Conservation (phyloP, 2,329 filamentous ascomycete species). For the Colletotrichum cereale region DNA sequence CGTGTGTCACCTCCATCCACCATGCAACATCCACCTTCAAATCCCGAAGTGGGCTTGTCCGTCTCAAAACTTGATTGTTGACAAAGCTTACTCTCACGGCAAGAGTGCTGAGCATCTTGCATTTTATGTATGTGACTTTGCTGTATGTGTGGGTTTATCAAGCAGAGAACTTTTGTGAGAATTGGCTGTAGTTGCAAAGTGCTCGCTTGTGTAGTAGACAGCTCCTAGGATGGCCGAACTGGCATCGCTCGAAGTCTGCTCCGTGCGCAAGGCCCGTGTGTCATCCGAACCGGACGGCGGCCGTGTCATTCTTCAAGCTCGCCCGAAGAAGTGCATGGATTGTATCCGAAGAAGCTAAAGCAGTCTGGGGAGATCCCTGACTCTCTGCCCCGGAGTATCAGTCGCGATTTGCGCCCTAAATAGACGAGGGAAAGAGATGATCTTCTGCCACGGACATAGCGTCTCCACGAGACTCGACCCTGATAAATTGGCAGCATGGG, state of each 20-base stretch:
- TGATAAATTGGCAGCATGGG: neutral
- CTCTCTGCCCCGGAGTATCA: constrained; percentile 32
- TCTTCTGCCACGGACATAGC: constrained; percentile 26
- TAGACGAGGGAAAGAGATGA: constrained; percentile 30
- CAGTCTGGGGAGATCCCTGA: constrained; percentile 37
- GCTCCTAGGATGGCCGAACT: neutral
- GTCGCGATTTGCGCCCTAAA: constrained; percentile 39
- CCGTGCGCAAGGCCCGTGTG: constrained; percentile 27
- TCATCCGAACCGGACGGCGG: constrained; percentile 34
- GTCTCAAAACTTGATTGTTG: constrained; percentile 26
- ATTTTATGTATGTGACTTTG: neutral
- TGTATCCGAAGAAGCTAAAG: constrained; percentile 36
- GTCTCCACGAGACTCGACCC: constrained; percentile 12
- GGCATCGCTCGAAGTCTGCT: constrained; percentile 11
- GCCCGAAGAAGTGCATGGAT: constrained; percentile 20
- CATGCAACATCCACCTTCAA: constrained; percentile 17
- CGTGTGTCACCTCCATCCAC: constrained; percentile 35
- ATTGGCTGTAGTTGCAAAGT: neutral
- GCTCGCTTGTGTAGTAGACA: neutral
- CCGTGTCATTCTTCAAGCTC: constrained; percentile 37
- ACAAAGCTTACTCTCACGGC: constrained; percentile 9
- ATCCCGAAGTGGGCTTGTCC: constrained; percentile 16
- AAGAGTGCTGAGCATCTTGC: constrained; percentile 5
- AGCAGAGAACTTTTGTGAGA: neutral
- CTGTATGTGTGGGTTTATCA: neutral